Percentiles rank a stretch among this genome's conserved stretches.
These are phyloP conservation scores for Hypomyces rosellus DNA, from an alignment of 2,329 filamentous ascomycete species.

Conservation along the genomic window DNA sequence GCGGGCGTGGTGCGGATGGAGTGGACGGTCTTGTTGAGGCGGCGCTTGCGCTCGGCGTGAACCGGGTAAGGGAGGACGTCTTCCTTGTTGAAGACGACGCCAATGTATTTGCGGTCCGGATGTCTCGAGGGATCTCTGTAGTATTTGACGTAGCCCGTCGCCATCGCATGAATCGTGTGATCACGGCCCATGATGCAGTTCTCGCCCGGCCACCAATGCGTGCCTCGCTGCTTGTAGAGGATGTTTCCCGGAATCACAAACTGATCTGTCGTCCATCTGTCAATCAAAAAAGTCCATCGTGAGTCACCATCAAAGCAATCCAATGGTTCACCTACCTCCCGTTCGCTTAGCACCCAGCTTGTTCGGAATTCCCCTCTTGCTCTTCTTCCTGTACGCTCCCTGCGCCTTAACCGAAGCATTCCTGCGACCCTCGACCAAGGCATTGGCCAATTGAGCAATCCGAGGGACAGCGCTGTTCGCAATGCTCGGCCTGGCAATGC, in stretches of 20 bases:
- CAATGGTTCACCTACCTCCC: conserved; percentile 54
- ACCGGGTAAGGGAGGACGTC: conserved; percentile 71
- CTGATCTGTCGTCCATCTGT: conserved; percentile 55
- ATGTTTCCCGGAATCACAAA: conserved; percentile 96
- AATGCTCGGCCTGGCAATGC: conserved; percentile 22
- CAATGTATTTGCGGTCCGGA: conserved; percentile 88
- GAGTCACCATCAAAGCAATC: neutral
- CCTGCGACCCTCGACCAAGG: conserved; percentile 43
- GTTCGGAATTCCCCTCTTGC: conserved; percentile 60
- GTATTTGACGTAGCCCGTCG: conserved; percentile 90
- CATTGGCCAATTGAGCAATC: conserved; percentile 30
- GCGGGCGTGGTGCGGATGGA: conserved; percentile 35
- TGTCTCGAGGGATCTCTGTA: conserved; percentile 82
- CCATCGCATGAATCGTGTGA: conserved; percentile 86
- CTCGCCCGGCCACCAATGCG: conserved; percentile 89
- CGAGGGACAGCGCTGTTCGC: conserved; percentile 14
- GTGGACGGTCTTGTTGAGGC: conserved; percentile 63
- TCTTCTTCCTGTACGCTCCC: conserved; percentile 60
- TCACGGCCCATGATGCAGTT: conserved; percentile 94
- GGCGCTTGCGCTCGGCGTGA: conserved; percentile 67
- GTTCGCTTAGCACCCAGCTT: conserved; percentile 92
- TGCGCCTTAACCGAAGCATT: conserved; percentile 57
- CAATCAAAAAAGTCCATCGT: no score
- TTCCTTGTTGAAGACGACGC: conserved; percentile 77
- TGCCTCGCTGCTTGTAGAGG: conserved; percentile 93